phyloP scores from a whole-genome alignment of 1,284 basidiomycete genomes.

The Microbotryum violaceum region DNA sequence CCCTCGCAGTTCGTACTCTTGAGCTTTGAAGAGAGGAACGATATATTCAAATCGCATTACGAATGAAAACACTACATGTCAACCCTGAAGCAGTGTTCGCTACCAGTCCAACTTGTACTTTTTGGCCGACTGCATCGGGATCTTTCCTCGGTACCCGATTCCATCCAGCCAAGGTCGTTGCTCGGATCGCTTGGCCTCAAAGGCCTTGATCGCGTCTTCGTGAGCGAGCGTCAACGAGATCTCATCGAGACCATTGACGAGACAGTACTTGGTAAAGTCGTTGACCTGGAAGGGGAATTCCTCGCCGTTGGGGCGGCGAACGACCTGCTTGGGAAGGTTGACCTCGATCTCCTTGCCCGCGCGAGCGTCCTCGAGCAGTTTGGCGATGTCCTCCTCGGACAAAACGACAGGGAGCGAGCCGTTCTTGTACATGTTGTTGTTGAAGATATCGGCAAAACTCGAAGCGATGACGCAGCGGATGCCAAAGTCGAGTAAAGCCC shows the following conservation, averaged over 20 bases:
- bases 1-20: too few species aligned
- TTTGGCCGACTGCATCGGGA: slow-evolving; percentile 46
- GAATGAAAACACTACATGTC: too few species aligned
- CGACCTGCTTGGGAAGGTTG: slow-evolving; percentile 79
- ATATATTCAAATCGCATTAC: too few species aligned
- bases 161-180: slow-evolving; percentile 92
- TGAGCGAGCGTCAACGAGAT: slow-evolving; percentile 84
- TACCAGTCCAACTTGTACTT: slow-evolving; percentile 67
- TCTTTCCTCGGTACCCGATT: slow-evolving; percentile 54
- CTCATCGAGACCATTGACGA: slow-evolving; percentile 89
- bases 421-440: slow-evolving; percentile 86
- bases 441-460: slow-evolving; percentile 78
- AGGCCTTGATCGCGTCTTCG: slow-evolving; percentile 57
- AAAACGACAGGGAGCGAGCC: slow-evolving; percentile 84
- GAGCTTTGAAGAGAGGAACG: too few species aligned
- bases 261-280: slow-evolving; percentile 79
- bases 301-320: slow-evolving; percentile 67
- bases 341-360: slow-evolving; percentile 74
- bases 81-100: slow-evolving; percentile 25
- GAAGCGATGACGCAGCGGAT: slow-evolving; percentile 84
- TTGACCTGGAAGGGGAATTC: slow-evolving; percentile 71
- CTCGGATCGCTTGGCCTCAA: slow-evolving; percentile 66
- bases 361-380: slow-evolving; percentile 71
- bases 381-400: slow-evolving; percentile 65
- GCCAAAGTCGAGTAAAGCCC: slow-evolving; percentile 94